Evolutionary conservation across 1,284 basidiomycete genomes (phyloP), one percentile per base, ranked within the genome.

Genomic region (Moniliella sp.): DNA sequence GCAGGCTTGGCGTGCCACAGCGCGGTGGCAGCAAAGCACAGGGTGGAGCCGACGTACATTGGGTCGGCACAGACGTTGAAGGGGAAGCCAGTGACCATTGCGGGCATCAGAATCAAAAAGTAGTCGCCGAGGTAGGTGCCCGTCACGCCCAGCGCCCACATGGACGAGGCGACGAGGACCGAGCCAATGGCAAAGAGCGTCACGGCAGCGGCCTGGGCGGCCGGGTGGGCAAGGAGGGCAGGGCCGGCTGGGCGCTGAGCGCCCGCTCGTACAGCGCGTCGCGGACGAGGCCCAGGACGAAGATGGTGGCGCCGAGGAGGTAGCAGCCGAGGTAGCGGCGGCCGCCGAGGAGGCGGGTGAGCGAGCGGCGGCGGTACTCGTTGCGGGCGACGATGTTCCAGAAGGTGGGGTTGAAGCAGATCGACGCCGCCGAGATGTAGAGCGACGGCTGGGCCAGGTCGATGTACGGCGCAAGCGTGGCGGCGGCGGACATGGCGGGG

Each of bases 91-190:
- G 66, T 68, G 33, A 69, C 64, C 43, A 67, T 62, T 33, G 77
- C 69, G 56, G 83, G 75, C 83, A 93, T 91, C 34, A 94, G 67
- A 49, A 94, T 94, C n/a, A 88, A 88, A 63, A 93, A 97, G 65
- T 94, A 94, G 65, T 94, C 88, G 4, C 88, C 84, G 28, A 93
- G 70, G 36, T 53, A 66, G 39, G 48, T 61, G 36, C 84, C 86
- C 5, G 86, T 91, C 42, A 94, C 67, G 11, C 88, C 88, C 10
- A 97, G 66, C 0, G 78, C 76, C 71, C 74, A 93, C 25, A 84
- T 93, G 21, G 80, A 86, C 13, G 75, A 76, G 30, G 88, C 42
- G 33, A 93, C 86, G 31, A 61, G 43, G 25, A 48, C 32, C 18
- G 45, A 45, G 25, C 58, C 58, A 1, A 41, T 27, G 41, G 88